Evolutionary conservation across 208 protist genomes (phyloP).

Genomic region (Leishmania tropica): DNA sequence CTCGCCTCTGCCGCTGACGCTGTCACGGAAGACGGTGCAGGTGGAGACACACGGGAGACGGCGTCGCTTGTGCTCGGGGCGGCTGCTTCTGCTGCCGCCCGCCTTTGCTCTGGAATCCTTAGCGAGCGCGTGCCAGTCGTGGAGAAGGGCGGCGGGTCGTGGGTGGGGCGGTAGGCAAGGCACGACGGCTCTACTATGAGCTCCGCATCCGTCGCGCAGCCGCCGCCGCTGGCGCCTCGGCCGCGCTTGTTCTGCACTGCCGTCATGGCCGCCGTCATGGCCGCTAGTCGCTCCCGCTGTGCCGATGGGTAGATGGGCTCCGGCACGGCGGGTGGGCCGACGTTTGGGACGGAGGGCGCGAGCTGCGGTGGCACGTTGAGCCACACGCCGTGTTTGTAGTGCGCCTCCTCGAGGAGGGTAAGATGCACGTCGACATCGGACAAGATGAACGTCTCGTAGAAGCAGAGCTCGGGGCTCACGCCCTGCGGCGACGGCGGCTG

Average conservation of each 20-base stretch:
- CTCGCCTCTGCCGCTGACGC: not conserved
- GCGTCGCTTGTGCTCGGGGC: not conserved
- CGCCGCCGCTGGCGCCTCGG: not conserved
- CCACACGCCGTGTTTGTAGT: conserved; percentile 77
- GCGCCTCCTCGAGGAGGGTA: conserved; percentile 62
- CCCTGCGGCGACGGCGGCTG: not conserved
- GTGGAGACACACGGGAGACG: no score
- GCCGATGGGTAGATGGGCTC: conserved; percentile 38
- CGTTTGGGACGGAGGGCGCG: conserved; percentile 36
- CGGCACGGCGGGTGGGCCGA: conserved; percentile 44
- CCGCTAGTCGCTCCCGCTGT: conserved; percentile 44
- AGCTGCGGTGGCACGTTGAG: conserved; percentile 79
- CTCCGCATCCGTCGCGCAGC: conserved; percentile 1
- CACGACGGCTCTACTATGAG: not conserved
- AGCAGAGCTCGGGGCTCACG: conserved; percentile 1
- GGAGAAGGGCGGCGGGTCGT: conserved; percentile 50
- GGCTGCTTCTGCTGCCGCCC: not conserved
- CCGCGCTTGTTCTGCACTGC: not conserved
- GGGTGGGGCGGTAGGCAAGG: conserved; percentile 51
- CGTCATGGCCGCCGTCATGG: conserved; percentile 21
- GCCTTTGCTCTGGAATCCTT: not conserved
- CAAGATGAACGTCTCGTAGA: conserved; percentile 33
- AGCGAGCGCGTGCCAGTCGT: conserved; percentile 54
- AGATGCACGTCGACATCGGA: conserved; percentile 48
- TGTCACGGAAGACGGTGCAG: not conserved